These are phyloP conservation scores for Reticulascus tulasneorum DNA, from an alignment of 2,329 filamentous ascomycete genomes.

Conservation along the genomic window DNA sequence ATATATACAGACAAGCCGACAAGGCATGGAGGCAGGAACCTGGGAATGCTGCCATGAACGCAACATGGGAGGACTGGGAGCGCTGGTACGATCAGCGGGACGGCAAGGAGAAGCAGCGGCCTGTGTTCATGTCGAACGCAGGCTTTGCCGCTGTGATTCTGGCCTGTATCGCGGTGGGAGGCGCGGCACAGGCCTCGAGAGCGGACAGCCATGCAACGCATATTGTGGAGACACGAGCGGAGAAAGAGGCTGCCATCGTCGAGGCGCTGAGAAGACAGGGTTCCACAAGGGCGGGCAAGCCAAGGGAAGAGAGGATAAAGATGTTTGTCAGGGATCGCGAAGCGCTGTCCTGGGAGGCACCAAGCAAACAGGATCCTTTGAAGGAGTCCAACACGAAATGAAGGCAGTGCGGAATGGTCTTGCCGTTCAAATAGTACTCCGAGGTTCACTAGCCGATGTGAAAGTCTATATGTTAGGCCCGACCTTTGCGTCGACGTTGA, in stretches of 20 bases:
- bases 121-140: constrained; percentile 71
- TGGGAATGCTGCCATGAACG: constrained; percentile 60
- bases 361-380: constrained; percentile 12
- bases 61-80: constrained; percentile 98
- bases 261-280: constrained; percentile 53
- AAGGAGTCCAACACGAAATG: constrained; percentile 2
- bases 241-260: constrained; percentile 63
- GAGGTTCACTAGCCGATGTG: too few species aligned
- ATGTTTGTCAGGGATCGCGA: constrained; percentile 74
- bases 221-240: constrained; percentile 62
- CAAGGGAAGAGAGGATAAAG: constrained; percentile 65
- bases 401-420: too few species aligned
- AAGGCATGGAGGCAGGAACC: constrained; percentile 44
- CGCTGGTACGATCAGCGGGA: constrained; percentile 61
- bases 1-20: constrained; percentile 35
- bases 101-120: constrained; percentile 44
- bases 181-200: constrained; percentile 67
- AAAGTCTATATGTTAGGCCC: too few species aligned
- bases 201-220: constrained; percentile 59
- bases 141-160: constrained; percentile 73
- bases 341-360: constrained; percentile 27
- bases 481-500: too few species aligned
- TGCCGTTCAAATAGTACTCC: too few species aligned
- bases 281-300: constrained; percentile 46
- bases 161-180: constrained; percentile 59